Evolutionary conservation across 1,284 basidiomycete species (phyloP), one percentile per base, ranked within the genome.

Genomic region (Abortiporus biennis): DNA sequence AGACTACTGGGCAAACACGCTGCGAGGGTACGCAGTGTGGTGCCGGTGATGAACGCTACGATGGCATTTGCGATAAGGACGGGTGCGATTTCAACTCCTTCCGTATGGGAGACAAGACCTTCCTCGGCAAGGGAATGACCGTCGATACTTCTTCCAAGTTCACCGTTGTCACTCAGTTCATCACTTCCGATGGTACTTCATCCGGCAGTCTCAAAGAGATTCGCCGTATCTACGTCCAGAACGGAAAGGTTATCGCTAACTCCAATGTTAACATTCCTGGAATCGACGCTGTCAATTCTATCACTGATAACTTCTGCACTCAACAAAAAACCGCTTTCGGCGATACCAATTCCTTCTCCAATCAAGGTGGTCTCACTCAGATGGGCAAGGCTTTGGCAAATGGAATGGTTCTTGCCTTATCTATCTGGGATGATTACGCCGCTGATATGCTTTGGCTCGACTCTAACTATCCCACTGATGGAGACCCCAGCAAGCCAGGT

Each of bases 51-150:
- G 47, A 61, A 47, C 62, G 69, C 40, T 68, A 71, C 57, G 58
- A 52, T 49, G 66, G 67, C 39, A 54, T 69, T 45, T 75, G 72
- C 57, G 72, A 75, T 59, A 65, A 66, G 53, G 69, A 71, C 47
- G 73, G 73, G 38, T 75, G 73, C 61, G 74, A 76, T 53, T 75
- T 73, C 67, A 76, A 75, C 67, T 68, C 72, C 35, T 76, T 55
- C 63, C 71, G 73, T 47, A 67, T 71, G 66, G 74, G 74, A 31
- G 58, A 68, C 61, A 58, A 57, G 37, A 58, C 54, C 42, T 76
- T 74, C 69, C 66, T 66, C 58, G 73, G 74, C 19, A 47, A 55
- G 15, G 70, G 69, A 53, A 44, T 54, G 49, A 69, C 64, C 43
- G 65, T 74, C 55, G 67, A 76, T 59, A 74, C 71, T 51, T 65